Conservation (phyloP, 2,329 filamentous ascomycete genomes). For the Sporothrix mexicana region DNA sequence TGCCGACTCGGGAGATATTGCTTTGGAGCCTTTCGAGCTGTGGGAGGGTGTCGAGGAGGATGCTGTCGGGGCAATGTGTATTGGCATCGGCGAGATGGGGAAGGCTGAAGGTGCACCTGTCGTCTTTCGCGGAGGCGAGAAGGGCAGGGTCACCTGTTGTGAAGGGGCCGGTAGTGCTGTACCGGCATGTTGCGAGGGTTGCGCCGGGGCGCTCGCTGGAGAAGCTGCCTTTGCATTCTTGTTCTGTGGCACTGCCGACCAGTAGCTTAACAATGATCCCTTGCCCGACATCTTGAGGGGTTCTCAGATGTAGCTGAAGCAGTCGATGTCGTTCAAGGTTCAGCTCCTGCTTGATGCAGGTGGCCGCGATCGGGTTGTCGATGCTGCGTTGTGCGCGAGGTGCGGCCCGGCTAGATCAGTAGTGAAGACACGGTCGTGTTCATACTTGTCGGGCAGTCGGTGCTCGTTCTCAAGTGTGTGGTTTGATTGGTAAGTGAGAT, state of each 20-base stretch:
- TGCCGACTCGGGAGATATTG: background rate
- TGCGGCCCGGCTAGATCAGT: background rate
- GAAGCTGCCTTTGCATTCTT: slow-evolving; percentile 6
- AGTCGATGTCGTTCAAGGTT: background rate
- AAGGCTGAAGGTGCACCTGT: background rate
- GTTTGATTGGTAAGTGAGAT: too few relatives aligned
- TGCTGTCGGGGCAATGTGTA: background rate
- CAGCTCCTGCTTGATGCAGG: background rate
- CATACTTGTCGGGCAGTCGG: background rate
- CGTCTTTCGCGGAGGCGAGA: background rate
- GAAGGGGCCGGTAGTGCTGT: background rate
- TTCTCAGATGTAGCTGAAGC: background rate
- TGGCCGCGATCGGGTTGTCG: background rate
- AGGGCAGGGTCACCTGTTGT: background rate
- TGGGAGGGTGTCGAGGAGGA: background rate
- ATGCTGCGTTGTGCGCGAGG: too few relatives aligned
- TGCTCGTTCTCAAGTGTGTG: too few relatives aligned
- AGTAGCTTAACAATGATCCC: slow-evolving; percentile 15
- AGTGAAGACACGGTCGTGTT: background rate
- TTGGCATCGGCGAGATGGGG: background rate
- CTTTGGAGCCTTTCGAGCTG: background rate
- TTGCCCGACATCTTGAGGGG: slow-evolving; percentile 1
- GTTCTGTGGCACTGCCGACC: slow-evolving; percentile 9
- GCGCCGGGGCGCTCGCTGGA: background rate
- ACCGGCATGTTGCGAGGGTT: background rate